Evolutionary conservation across 108 stramenopile genomes (phyloP).

Genomic region (Seminavis robusta): DNA sequence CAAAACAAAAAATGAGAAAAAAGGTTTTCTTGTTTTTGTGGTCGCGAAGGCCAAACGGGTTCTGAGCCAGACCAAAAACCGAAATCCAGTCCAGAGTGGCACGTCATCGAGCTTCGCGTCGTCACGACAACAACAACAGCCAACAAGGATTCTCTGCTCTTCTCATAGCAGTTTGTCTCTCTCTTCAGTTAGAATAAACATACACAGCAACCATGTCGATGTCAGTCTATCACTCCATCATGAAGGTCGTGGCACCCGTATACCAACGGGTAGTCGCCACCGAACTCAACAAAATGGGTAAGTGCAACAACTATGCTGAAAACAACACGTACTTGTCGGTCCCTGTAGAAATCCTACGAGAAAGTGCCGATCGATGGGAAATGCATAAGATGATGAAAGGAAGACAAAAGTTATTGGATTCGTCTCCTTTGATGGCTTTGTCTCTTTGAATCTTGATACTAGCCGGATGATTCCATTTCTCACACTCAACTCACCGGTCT

Average conservation of each 20-base stretch:
- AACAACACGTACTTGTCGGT: no score
- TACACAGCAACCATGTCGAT: constrained; percentile 17
- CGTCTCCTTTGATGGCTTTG: no score
- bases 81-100: neutral
- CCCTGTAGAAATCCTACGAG: no score
- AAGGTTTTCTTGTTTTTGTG: neutral
- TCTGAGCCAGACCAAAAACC: neutral
- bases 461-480: no score
- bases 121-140: neutral
- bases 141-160: neutral
- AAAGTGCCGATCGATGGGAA: neutral
- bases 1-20: neutral
- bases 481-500: neutral
- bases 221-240: constrained; percentile 6
- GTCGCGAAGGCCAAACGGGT: neutral
- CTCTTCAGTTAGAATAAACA: constrained; percentile 1
- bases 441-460: no score
- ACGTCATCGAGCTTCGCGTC: neutral
- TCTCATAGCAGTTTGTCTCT: neutral
- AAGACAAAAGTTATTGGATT: no score
- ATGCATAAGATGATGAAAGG: no score
- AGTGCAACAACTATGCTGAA: no score
- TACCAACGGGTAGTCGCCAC: constrained; percentile 52
- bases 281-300: constrained; percentile 77
- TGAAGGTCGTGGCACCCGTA: constrained; percentile 58